A percentile compares a stretch with the other conserved stretches of the same genome.
Evolutionary conservation across 2,329 filamentous ascomycete species (phyloP).

Genomic region (Fusarium chaquense): DNA sequence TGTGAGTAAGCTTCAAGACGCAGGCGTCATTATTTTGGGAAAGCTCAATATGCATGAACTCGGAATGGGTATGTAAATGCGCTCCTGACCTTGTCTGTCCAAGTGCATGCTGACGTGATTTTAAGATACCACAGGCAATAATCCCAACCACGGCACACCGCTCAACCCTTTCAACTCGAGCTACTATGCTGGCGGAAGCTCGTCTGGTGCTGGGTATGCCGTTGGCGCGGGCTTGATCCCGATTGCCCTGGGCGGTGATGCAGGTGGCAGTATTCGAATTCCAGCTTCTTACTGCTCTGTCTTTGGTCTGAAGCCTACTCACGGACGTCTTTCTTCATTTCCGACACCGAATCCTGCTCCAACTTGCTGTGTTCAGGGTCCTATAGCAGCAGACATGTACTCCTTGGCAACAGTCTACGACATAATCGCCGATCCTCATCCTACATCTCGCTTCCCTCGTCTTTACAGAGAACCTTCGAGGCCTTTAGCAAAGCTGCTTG

Average conservation of each 20-base stretch:
- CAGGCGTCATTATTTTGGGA: slow-evolving; percentile 77
- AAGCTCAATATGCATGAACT: slow-evolving; percentile 85
- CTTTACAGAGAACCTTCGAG: slow-evolving; percentile 44
- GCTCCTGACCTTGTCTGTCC: background rate
- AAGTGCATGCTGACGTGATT: slow-evolving; percentile 9
- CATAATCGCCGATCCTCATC: slow-evolving; percentile 72
- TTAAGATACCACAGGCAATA: slow-evolving; percentile 80
- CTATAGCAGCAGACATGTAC: slow-evolving; percentile 74
- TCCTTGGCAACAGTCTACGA: slow-evolving; percentile 75
- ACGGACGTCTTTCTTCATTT: slow-evolving; percentile 72
- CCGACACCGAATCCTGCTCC: slow-evolving; percentile 70
- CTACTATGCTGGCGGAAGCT: slow-evolving; percentile 83
- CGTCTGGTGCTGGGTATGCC: slow-evolving; percentile 78
- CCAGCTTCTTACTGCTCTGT: slow-evolving; percentile 78
- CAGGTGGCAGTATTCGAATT: slow-evolving; percentile 79
- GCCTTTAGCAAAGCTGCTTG: slow-evolving; percentile 63
- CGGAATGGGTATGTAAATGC: slow-evolving; percentile 67
- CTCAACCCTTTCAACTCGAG: slow-evolving; percentile 78
- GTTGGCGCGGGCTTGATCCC: slow-evolving; percentile 78
- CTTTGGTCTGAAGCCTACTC: slow-evolving; percentile 79
- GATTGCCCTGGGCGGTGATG: slow-evolving; percentile 77
- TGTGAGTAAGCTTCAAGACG: slow-evolving; percentile 75
- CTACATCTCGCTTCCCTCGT: slow-evolving; percentile 65
- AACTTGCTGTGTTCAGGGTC: slow-evolving; percentile 75
- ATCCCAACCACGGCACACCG: slow-evolving; percentile 77